These are phyloP conservation scores for Fusarium marasasianum DNA, from an alignment of 2,329 filamentous ascomycete species.

Conservation along the genomic window DNA sequence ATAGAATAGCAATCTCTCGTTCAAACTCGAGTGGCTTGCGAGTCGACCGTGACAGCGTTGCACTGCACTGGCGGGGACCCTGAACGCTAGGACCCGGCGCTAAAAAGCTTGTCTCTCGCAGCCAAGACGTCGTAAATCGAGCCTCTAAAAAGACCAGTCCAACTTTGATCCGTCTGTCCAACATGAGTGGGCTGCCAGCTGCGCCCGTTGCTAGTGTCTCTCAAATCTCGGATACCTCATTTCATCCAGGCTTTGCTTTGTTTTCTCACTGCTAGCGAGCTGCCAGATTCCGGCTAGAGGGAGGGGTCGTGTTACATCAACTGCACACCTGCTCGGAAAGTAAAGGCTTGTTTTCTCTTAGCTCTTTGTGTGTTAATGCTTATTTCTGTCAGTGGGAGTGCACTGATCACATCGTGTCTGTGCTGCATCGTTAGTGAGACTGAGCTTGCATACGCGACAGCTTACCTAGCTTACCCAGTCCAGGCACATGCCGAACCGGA, in stretches of 20 bases:
- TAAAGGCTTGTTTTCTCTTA: neutral
- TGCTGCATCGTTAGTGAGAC: neutral
- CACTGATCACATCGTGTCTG: neutral
- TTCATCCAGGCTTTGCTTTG: neutral
- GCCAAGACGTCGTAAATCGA: neutral
- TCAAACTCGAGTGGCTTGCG: neutral
- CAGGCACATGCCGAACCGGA: neutral
- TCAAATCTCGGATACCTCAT: neutral
- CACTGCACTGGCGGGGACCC: neutral
- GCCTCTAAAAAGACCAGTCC: too few species aligned
- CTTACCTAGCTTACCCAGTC: neutral
- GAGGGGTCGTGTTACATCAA: neutral
- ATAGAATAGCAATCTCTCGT: neutral
- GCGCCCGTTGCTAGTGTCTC: neutral
- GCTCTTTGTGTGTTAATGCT: neutral
- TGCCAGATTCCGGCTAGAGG: neutral
- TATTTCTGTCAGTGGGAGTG: neutral
- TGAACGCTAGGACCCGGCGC: neutral
- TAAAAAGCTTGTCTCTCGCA: neutral
- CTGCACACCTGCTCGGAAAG: neutral
- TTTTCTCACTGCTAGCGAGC: neutral
- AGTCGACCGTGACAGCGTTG: neutral
- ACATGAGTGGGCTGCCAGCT: neutral
- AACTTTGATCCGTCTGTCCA: neutral
- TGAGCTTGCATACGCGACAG: neutral